Evolutionary conservation across 768 basidiomycete species (phyloP).

Genomic region (Tylopilus felleus): DNA sequence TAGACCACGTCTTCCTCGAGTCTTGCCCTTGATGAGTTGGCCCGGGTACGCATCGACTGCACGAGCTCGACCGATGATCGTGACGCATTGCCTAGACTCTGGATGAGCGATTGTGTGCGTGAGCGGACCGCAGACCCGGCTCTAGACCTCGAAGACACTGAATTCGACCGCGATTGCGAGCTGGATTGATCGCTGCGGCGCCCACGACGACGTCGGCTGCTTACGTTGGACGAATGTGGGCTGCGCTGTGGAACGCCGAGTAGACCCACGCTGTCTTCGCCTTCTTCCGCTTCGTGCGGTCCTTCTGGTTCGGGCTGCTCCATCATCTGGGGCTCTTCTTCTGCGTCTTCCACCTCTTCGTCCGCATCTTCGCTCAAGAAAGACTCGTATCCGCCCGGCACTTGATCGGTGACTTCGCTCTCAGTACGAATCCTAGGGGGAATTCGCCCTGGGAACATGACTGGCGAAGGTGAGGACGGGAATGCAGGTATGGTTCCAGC

Average conservation of each 20-base stretch:
- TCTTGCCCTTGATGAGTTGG: slow-evolving; percentile 67
- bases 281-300: slow-evolving; percentile 57
- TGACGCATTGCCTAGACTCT: slow-evolving; percentile 58
- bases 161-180: slow-evolving; percentile 29
- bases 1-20: slow-evolving; percentile 53
- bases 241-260: slow-evolving; percentile 49
- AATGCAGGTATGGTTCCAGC: slow-evolving; percentile 39
- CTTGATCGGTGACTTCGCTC: slow-evolving; percentile 28
- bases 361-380: slow-evolving; percentile 33
- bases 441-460: slow-evolving; percentile 26
- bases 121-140: slow-evolving; percentile 56
- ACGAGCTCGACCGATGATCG: slow-evolving; percentile 59
- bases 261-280: slow-evolving; percentile 59
- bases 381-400: slow-evolving; percentile 30
- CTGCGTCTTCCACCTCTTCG: slow-evolving; percentile 32
- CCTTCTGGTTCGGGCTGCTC: slow-evolving; percentile 49
- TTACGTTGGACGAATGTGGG: slow-evolving; percentile 42
- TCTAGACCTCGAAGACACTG: slow-evolving; percentile 37
- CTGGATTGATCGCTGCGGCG: slow-evolving; percentile 37
- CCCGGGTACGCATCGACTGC: slow-evolving; percentile 46
- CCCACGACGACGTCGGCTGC: slow-evolving; percentile 32
- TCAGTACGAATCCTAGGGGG: slow-evolving; percentile 27
- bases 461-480: slow-evolving; percentile 37
- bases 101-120: slow-evolving; percentile 64
- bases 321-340: slow-evolving; percentile 36